Percentiles rank a stretch among this genome's conserved stretches.
These are phyloP conservation scores for Caryocar brasiliense DNA, from an alignment of 441 rosid genomes.

Conservation along the genomic window DNA sequence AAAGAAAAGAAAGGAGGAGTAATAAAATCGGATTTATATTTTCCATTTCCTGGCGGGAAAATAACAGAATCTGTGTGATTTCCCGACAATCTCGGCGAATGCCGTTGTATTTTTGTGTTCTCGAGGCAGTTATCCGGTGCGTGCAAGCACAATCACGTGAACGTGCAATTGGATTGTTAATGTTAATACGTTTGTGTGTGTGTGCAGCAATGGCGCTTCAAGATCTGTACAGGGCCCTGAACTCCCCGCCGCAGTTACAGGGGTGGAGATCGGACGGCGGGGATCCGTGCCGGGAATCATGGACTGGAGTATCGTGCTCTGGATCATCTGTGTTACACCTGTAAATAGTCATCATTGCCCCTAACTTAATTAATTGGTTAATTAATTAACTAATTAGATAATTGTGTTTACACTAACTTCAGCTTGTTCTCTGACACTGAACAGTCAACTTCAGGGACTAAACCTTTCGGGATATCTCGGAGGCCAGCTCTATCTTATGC, in stretches of 20 bases:
- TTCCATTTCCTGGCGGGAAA: not conserved
- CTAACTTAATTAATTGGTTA: no score
- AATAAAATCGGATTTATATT: no score
- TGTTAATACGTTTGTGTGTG: not conserved
- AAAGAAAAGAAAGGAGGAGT: conserved; percentile 3
- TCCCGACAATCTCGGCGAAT: not conserved
- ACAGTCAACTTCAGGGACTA: conserved; percentile 54
- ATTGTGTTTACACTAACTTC: not conserved
- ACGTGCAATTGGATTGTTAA: not conserved
- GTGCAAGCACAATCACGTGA: no score
- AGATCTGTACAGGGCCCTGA: conserved; percentile 50
- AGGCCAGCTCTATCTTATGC: conserved; percentile 58
- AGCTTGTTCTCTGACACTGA: conserved; percentile 8
- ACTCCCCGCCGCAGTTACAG: conserved; percentile 48
- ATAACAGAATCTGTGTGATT: not conserved
- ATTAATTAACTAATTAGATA: no score
- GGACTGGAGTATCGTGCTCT: conserved; percentile 78
- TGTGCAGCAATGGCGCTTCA: conserved; percentile 56
- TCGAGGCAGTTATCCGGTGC: not conserved
- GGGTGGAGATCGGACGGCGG: conserved; percentile 68
- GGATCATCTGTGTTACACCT: conserved; percentile 59
- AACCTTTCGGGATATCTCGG: conserved; percentile 66
- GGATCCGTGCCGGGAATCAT: conserved; percentile 76
- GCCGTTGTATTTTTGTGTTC: not conserved
- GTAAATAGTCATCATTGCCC: no score